Conservation (phyloP, 345 rosid genomes). For the Tarenaya hassleriana region DNA sequence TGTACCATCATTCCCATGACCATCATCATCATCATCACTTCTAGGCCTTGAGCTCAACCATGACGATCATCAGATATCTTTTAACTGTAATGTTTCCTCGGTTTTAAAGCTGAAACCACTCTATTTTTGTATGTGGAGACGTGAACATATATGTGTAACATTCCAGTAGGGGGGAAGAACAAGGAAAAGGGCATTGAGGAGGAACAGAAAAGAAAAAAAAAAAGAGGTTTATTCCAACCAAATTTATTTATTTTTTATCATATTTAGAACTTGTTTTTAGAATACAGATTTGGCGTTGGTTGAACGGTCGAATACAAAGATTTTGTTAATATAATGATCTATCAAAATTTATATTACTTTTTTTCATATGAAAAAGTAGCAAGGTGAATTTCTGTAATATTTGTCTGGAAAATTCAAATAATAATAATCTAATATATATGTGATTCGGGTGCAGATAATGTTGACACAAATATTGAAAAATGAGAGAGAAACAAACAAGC, state of each 20-base stretch:
- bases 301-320: no score
- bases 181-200: slow-evolving; percentile 13
- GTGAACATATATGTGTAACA: slow-evolving; percentile 7
- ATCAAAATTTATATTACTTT: no score
- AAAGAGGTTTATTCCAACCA: slow-evolving; percentile 16
- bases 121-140: slow-evolving; percentile 16
- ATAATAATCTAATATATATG: no score
- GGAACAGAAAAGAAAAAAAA: slow-evolving; percentile 2
- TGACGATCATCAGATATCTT: slow-evolving; percentile 15
- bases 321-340: no score
- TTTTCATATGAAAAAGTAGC: no score
- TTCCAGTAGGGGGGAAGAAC: slow-evolving; percentile 1
- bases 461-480: no score
- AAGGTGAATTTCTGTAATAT: no score
- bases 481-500: no score
- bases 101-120: slow-evolving; percentile 12
- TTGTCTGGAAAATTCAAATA: no score
- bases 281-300: no score
- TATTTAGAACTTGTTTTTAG: no score
- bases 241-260: slow-evolving; percentile 9
- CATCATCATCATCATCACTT: slow-evolving; percentile 71
- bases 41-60: slow-evolving; percentile 31
- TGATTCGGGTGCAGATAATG: no score
- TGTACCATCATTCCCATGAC: slow-evolving; percentile 44
- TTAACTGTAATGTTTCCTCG: slow-evolving; percentile 19